Evolutionary conservation across 768 basidiomycete genomes (phyloP), one percentile per base, ranked within the genome.

Genomic region (Kwoniella dejecticola): DNA sequence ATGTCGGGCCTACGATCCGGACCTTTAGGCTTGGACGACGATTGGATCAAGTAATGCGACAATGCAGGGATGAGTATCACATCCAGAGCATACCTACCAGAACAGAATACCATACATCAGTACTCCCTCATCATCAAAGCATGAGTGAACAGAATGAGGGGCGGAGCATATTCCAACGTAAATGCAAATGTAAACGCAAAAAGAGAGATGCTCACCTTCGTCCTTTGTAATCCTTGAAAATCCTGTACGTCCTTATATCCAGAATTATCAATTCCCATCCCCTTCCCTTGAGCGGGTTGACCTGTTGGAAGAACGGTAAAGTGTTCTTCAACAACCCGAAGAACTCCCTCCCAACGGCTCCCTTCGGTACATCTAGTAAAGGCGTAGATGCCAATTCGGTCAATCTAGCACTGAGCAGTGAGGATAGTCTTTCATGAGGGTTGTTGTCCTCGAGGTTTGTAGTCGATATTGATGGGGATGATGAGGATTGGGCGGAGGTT

Each of bases 401-500:
- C 40, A 95, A 79, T 23, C 90, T 83, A 55, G 84, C 83, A 2
- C 87, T 83, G n/a, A 94, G 79, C 73, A 87, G 89, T 1, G 85
- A 85, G 60, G 90, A 89, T 6, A 89, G 85, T 63, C 88, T 86
- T 62, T 87, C 85, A 66, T 94, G 92, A 2, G 91, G 90, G 57
- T 73, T 76, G 31, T 52, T n/a, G n/a, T n/a, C n/a, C n/a, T n/a
- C 40, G 26, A 27, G 17, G 31, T 52, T 53, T 50, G 10, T 40
- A 17, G 36, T 42, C 4, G 2, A 23, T 13, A 21, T 11, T 6
- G 27, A 4, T 23, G 48, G 15, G 33, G 33, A 15, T 36, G 7
- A 15, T 7, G 3, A n/a, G 52, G 30, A 19, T 23, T 24, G 17
- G 41, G 41, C 17, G 13, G 23, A 7, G 26, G 30, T 38, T 27